Percentiles rank a stretch among this genome's conserved stretches.
These are phyloP conservation scores for Fusarium nelsonii DNA, from an alignment of 2,329 filamentous ascomycete species.

Conservation along the genomic window DNA sequence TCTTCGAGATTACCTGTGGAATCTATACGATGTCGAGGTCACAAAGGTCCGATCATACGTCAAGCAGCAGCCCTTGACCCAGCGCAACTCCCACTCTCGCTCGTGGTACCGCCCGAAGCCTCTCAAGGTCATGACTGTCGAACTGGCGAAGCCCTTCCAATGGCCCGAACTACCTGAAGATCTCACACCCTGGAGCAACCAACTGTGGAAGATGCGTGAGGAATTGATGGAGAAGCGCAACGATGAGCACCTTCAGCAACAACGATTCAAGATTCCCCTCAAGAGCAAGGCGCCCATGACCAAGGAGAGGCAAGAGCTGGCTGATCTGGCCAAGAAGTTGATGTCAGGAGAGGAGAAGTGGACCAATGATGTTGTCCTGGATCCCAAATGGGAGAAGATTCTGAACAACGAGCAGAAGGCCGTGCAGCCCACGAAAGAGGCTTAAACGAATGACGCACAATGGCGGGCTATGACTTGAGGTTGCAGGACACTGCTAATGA, in stretches of 20 bases:
- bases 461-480: slow-evolving; percentile 19
- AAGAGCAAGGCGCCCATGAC: slow-evolving; percentile 58
- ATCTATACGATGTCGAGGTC: slow-evolving; percentile 83
- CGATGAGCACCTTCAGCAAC: slow-evolving; percentile 50
- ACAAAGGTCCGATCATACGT: slow-evolving; percentile 81
- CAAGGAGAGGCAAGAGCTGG: slow-evolving; percentile 62
- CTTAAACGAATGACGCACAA: slow-evolving; percentile 32
- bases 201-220: slow-evolving; percentile 66
- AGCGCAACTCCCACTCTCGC: slow-evolving; percentile 61
- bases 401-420: slow-evolving; percentile 45
- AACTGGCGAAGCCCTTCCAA: slow-evolving; percentile 87
- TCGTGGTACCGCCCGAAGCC: slow-evolving; percentile 77
- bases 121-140: slow-evolving; percentile 94
- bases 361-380: slow-evolving; percentile 62
- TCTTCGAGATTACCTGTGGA: slow-evolving; percentile 91
- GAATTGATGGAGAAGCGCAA: slow-evolving; percentile 60
- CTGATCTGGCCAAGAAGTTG: slow-evolving; percentile 73
- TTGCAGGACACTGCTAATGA: slow-evolving; percentile 41
- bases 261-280: slow-evolving; percentile 54
- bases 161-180: slow-evolving; percentile 81
- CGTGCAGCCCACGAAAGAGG: slow-evolving; percentile 43
- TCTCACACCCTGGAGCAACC: slow-evolving; percentile 72
- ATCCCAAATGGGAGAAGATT: slow-evolving; percentile 61
- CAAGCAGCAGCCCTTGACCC: slow-evolving; percentile 70
- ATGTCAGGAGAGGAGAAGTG: slow-evolving; percentile 72